phyloP scores from a whole-genome alignment of 2,329 filamentous ascomycete genomes.

The Alternaria sp. region DNA sequence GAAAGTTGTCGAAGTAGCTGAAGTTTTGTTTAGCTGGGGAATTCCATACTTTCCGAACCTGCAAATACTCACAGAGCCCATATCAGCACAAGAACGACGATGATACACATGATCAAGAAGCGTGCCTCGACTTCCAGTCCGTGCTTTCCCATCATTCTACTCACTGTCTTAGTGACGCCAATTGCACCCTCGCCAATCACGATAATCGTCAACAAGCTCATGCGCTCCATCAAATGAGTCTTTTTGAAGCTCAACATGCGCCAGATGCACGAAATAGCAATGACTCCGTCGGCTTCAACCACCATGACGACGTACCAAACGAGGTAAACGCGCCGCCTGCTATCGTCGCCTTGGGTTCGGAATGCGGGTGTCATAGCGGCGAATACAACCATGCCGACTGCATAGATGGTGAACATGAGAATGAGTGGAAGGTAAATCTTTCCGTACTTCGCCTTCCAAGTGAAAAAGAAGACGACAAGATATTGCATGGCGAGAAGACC shows the following conservation, averaged over 20 bases:
- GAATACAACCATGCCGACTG: conserved; percentile 39
- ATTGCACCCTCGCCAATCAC: conserved; percentile 73
- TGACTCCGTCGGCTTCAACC: conserved; percentile 62
- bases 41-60: not conserved
- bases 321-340: conserved; percentile 38
- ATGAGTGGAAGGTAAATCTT: conserved; percentile 48
- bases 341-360: conserved; percentile 20
- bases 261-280: conserved; percentile 64
- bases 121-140: conserved; percentile 48
- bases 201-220: conserved; percentile 70
- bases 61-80: conserved; percentile 61
- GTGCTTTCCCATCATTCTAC: conserved; percentile 49
- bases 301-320: conserved; percentile 57
- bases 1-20: conserved; percentile 65
- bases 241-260: conserved; percentile 67
- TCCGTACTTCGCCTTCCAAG: conserved; percentile 38
- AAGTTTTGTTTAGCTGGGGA: conserved; percentile 2
- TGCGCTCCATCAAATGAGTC: conserved; percentile 69
- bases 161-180: conserved; percentile 65
- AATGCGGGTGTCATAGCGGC: conserved; percentile 49
- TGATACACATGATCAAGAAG: conserved; percentile 50
- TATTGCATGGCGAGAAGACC: conserved; percentile 46
- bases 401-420: conserved; percentile 45
- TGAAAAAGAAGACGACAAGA: conserved; percentile 46
- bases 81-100: conserved; percentile 59